Conservation (phyloP, 2,329 filamentous ascomycete genomes). For the Clarireedia sp. region DNA sequence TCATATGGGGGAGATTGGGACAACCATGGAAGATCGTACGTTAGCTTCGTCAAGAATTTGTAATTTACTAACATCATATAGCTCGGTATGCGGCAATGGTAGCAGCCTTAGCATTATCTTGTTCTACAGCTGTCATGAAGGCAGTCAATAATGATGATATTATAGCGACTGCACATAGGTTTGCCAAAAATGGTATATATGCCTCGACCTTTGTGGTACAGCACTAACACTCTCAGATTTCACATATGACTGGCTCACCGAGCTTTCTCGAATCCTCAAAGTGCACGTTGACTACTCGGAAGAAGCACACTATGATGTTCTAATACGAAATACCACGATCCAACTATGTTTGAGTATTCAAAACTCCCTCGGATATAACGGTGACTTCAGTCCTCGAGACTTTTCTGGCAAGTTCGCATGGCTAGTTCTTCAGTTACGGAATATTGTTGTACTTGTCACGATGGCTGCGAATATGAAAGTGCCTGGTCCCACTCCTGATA, state of each 20-base stretch:
- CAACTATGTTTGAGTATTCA: constrained; percentile 73
- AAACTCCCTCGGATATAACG: constrained; percentile 66
- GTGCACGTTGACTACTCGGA: constrained; percentile 75
- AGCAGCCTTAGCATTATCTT: constrained; percentile 50
- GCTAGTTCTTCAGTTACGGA: constrained; percentile 66
- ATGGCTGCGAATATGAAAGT: constrained; percentile 47
- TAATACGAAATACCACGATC: constrained; percentile 65
- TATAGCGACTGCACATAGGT: constrained; percentile 49
- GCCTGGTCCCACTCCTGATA: constrained; percentile 44
- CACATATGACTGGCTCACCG: constrained; percentile 53
- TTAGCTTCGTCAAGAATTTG: constrained; percentile 3
- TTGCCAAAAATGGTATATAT: constrained; percentile 23
- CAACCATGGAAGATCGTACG: constrained; percentile 43
- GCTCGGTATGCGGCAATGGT: constrained; percentile 50
- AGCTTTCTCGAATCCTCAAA: constrained; percentile 62
- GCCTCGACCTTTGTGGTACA: too few species aligned
- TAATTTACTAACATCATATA: constrained; percentile 27
- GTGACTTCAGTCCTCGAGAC: constrained; percentile 51
- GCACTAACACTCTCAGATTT: constrained; percentile 40
- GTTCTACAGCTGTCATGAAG: constrained; percentile 39
- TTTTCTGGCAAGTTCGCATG: constrained; percentile 69
- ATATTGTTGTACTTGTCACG: constrained; percentile 58
- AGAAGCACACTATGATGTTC: constrained; percentile 61
- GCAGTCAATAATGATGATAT: constrained; percentile 60
- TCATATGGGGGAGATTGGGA: constrained; percentile 39